Base-by-base conservation (phyloP, 1,284 basidiomycete species). In the Ustilago vetiveriae region DNA sequence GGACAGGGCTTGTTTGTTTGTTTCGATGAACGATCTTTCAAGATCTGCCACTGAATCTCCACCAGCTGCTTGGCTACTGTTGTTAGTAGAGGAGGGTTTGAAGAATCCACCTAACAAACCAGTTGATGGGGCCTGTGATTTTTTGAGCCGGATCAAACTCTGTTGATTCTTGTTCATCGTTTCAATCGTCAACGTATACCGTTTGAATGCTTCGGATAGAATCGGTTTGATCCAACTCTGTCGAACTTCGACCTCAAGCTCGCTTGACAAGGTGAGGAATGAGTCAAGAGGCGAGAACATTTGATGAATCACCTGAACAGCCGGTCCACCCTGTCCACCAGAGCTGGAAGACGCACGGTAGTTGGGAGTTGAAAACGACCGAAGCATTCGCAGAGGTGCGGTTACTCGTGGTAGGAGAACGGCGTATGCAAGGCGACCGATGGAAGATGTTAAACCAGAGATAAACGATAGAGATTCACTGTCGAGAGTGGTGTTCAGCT, bases 341-440 rank as follows among this genome's bases (percentile, higher is more conserved):
- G 27, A 6, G 13, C 27, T 29, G n/a, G 65, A 90, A 0, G 90
- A 90, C 48, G 58, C n/a, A 1, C 92, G 86, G 74, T 92, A 91
- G 72, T 92, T 22, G 1, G 58, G 91, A 1, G 90, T 90, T 0
- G 92, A 91, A 72, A 96, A 91, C 0, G 91, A 91, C 41, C 92
- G 88, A 43, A 97, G 91, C 10, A 91, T 88, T 32, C 91, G 87
- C 37, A 98, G 86, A 3, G 91, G 89, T 72, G 96, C 94, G 62
- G 88, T 89, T 68, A 90, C 92, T 13, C 92, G 88, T 45, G 88
- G 87, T 6, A 88, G 87, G 21, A 98, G 84, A 52, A 94, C 88
- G 5, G 84, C 78, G 13, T 55, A 54, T 5, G 66, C 49, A 1
- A 41, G 22, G 0, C 48, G 24, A 2, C 56, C 59, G 6, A 72